Evolutionary conservation across 495 filamentous ascomycete genomes (phyloP).

Genomic region (Lasiosphaeria miniovina): DNA sequence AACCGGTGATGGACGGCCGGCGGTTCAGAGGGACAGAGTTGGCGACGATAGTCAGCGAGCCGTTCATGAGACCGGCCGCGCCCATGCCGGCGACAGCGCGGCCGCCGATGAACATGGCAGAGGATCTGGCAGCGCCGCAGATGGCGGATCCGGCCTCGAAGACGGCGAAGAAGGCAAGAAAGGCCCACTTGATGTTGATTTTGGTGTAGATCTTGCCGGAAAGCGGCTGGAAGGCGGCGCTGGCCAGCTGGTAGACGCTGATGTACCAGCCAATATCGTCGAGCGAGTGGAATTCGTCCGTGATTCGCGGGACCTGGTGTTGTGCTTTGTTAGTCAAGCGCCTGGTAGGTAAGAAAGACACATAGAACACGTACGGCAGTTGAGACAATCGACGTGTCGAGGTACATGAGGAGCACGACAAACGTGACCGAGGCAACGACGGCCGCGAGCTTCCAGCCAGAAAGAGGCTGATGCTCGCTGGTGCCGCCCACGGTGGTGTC

Average conservation of each 20-base stretch:
- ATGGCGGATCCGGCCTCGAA: constrained; percentile 50
- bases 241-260: constrained; percentile 50
- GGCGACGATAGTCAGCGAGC: constrained; percentile 35
- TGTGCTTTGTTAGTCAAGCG: background rate
- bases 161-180: constrained; percentile 35
- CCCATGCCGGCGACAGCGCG: constrained; percentile 55
- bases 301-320: constrained; percentile 43
- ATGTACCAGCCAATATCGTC: constrained; percentile 53
- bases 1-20: constrained; percentile 35
- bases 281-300: constrained; percentile 45
- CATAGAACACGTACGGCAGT: constrained; percentile 37
- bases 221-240: constrained; percentile 48
- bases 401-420: constrained; percentile 46
- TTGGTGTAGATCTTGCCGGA: constrained; percentile 51
- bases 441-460: constrained; percentile 13
- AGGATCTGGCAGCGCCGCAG: constrained; percentile 48
- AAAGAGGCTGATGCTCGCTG: background rate
- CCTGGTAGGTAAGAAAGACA: background rate
- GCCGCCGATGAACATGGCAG: constrained; percentile 50
- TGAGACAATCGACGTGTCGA: constrained; percentile 50
- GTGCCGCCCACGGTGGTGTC: background rate
- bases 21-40: constrained; percentile 35
- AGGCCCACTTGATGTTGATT: constrained; percentile 44
- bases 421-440: constrained; percentile 27
- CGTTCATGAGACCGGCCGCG: constrained; percentile 38